Evolutionary conservation across 768 basidiomycete genomes (phyloP).

Genomic region (Amanita muscaria): DNA sequence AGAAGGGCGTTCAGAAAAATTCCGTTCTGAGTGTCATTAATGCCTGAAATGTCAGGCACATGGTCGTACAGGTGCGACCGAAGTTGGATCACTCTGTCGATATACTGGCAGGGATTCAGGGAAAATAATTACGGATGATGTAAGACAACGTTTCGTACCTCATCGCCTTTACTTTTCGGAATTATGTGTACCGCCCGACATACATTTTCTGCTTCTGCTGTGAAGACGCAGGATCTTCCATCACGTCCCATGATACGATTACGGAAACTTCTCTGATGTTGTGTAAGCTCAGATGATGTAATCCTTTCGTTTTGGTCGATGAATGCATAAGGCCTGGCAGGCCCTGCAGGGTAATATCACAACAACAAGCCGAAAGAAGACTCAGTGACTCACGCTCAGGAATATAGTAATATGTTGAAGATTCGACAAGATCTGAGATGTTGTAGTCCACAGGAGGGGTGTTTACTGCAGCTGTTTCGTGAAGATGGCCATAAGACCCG

Average conservation of each 20-base stretch:
- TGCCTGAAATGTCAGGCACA: too few relatives aligned
- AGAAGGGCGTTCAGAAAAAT: background rate
- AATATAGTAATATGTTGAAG: conserved; percentile 14
- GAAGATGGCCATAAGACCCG: conserved; percentile 11
- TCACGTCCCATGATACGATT: conserved; percentile 8
- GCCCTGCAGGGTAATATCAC: too few relatives aligned
- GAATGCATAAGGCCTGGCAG: conserved; percentile 9
- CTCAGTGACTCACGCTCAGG: conserved; percentile 12
- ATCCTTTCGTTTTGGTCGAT: conserved; percentile 11
- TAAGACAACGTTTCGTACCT: conserved; percentile 7
- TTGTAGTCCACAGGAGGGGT: conserved; percentile 13
- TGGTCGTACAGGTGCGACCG: background rate
- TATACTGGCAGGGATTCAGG: conserved; percentile 11
- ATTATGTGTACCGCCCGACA: conserved; percentile 7
- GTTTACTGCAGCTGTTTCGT: conserved; percentile 5
- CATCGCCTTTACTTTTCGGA: conserved; percentile 11
- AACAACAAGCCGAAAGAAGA: conserved; percentile 3
- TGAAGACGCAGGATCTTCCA: conserved; percentile 1
- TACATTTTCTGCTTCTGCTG: background rate
- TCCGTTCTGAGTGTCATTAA: too few relatives aligned
- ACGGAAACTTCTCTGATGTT: background rate
- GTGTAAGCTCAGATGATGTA: conserved; percentile 11
- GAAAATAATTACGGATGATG: conserved; percentile 4
- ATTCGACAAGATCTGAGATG: conserved; percentile 2
- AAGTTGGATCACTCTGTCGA: conserved; percentile 5